Evolutionary conservation across 805 yeast genomes (phyloP).

Genomic region (Nakazawaea anatomiae): DNA sequence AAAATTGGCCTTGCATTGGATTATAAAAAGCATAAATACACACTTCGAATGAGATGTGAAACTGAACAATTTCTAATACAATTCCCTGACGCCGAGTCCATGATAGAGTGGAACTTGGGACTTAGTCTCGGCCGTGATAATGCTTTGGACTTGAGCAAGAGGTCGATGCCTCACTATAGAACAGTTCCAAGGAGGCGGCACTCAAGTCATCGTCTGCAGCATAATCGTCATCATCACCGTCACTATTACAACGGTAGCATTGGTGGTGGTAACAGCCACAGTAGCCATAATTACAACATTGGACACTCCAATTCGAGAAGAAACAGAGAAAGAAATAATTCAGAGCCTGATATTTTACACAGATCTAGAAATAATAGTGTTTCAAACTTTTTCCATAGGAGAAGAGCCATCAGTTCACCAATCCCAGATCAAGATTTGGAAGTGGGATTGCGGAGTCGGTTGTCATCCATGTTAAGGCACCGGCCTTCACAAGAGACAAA

Average conservation of each 20-base stretch:
- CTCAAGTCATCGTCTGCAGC: no score
- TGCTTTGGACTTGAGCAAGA: slow-evolving; percentile 64
- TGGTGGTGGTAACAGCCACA: slow-evolving; percentile 17
- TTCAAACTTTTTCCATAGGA: slow-evolving; percentile 5
- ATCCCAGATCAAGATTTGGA: slow-evolving; percentile 6
- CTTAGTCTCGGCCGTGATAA: slow-evolving; percentile 73
- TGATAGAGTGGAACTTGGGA: slow-evolving; percentile 76
- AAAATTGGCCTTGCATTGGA: slow-evolving; percentile 82
- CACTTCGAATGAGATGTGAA: slow-evolving; percentile 73
- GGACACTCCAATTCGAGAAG: neutral
- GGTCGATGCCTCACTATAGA: slow-evolving; percentile 71
- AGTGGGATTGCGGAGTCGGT: slow-evolving; percentile 1
- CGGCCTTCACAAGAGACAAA: neutral
- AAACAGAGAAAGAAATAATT: slow-evolving; percentile 3
- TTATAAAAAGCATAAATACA: slow-evolving; percentile 64
- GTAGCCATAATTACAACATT: slow-evolving; percentile 3
- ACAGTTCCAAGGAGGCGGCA: slow-evolving; percentile 70
- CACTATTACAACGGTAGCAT: neutral
- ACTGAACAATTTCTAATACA: slow-evolving; percentile 73
- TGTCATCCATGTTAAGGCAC: neutral
- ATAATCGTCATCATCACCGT: slow-evolving; percentile 10
- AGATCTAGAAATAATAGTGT: slow-evolving; percentile 1
- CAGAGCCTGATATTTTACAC: slow-evolving; percentile 4
- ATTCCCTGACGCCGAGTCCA: slow-evolving; percentile 54
- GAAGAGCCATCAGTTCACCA: slow-evolving; percentile 7